Base-by-base conservation (phyloP, 768 basidiomycete species). In the Leccinum variicolor region DNA sequence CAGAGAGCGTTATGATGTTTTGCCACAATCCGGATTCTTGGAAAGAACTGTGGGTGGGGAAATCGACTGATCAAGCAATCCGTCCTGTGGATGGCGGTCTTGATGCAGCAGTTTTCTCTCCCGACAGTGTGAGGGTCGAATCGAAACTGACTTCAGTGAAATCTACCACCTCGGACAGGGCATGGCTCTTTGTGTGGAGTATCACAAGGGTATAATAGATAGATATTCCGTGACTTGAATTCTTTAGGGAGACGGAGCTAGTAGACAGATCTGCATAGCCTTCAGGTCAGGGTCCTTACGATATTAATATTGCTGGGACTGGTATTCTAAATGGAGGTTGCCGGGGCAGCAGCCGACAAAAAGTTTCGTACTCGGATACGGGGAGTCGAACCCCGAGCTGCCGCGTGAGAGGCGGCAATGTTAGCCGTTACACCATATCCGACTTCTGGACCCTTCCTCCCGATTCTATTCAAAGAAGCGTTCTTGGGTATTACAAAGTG, bases 391-490 rank as follows among this genome's bases (percentile, higher is more conserved):
- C 72, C 74, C 75, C 74, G 74, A 76, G 71, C 75, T 75, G 65
- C 75, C 73, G 73, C 73, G 75, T 81, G 81, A 81, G 75, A 83
- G 81, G 82, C 81, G 80, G 81, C 75, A 82, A 83, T 82, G 81
- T 80, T 83, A 80, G 79, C 81, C 82, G 71, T 83, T 83, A 82
- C 81, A 83, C 81, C 81, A 81, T 82, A 84, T 74, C 80, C 74
- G 74, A 71, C 29, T 31, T 31, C 31, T 31, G 11, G 11, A 31
- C 31, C 3, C n/a, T 41, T 41, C 39, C n/a, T n/a, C 8, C 41
- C 41, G 41, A 11, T 41, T 19, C n/a, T 10, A 10, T 41, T 43
- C n/a, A 19, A 4, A 19, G n/a, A 19, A 19, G 10, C 10, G 10
- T 19, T 5, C 2, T 19, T 43, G 8, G 36, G n/a, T 31, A 5